Evolutionary conservation across 345 rosid genomes (phyloP), one percentile per base, ranked within the genome.

Genomic region (Rhizophora apiculata): DNA sequence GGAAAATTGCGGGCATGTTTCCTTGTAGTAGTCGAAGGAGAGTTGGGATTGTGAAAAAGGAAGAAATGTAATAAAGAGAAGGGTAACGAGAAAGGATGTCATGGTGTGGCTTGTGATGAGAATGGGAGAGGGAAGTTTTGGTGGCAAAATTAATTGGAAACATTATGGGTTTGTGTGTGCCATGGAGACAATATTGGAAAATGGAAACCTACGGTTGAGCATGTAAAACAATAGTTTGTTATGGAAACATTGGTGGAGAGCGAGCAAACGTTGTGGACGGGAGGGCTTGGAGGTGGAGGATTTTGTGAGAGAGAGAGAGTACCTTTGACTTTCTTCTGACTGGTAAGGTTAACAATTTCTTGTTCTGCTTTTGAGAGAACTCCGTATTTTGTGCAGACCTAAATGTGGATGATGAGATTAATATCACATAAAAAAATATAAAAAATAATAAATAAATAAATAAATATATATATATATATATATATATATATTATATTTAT

Each of bases 271-370:
- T 3, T 37, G 54, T 67, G 83, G 83, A 80, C 59, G 78, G 22
- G 83, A 80, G 75, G 32, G 27, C 48, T 69, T 65, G 43, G 32
- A 75, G 83, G 82, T 49, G 31, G 13, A 65, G 36, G 37, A 34
- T 34, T 7, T 34, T 34, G 37, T 34, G 37, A 7, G 9, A 20
- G 57, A 20, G 57, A 24, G 20, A 11, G 29, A 4, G 19, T 10
- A 13, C 54, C 24, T 26, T 63, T 46, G 34, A 46, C 54, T 20
- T 60, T 19, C 55, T 39, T 62, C 64, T 13, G 34, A 31, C 31
- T 60, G 20, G 3, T 32, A 27, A 18, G 30, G 31, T 30, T 60
- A 60, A 29, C 31, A 39, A 34, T 34, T 7, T 43, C 16, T 43
- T 43, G 13, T 13, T 43, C 15, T 2, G 1, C 15, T 43, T 43